phyloP scores from a whole-genome alignment of 768 basidiomycete genomes.

The Obba rivulosa region DNA sequence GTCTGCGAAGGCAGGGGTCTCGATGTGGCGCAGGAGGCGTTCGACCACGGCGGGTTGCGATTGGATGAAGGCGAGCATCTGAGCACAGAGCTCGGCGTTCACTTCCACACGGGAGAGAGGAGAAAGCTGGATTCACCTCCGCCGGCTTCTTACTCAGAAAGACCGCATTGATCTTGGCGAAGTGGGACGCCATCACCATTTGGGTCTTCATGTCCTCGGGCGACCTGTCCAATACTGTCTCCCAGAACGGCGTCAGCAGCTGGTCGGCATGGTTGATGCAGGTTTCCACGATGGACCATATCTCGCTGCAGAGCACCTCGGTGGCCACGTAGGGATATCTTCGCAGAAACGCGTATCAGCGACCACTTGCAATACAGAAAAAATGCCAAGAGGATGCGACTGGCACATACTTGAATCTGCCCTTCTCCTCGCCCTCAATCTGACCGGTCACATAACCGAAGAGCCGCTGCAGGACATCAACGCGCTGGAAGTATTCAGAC shows the following conservation, averaged over 20 bases:
- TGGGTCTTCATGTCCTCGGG: conserved; percentile 84
- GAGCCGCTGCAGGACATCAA: conserved; percentile 75
- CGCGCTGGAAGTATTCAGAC: conserved; percentile 80
- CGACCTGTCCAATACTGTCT: conserved; percentile 72
- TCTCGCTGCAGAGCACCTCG: conserved; percentile 92
- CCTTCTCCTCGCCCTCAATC: conserved; percentile 75
- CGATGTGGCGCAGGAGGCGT: conserved; percentile 78
- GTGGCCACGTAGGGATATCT: conserved; percentile 93
- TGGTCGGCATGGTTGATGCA: conserved; percentile 68
- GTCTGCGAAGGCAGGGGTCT: conserved; percentile 88
- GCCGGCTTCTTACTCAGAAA: conserved; percentile 85
- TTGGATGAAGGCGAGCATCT: conserved; percentile 94
- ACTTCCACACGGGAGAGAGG: conserved; percentile 24
- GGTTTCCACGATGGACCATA: conserved; percentile 92
- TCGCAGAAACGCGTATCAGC: conserved; percentile 5
- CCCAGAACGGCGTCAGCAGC: conserved; percentile 87
- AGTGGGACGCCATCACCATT: conserved; percentile 86
- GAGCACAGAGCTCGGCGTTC: conserved; percentile 19
- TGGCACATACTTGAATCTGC: conserved; percentile 71
- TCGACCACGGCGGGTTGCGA: conserved; percentile 77
- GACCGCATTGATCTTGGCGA: conserved; percentile 88
- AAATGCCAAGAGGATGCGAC: neutral
- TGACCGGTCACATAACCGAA: conserved; percentile 84
- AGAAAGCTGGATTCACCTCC: conserved; percentile 56
- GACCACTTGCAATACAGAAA: conserved; percentile 6